Percentiles rank a stretch among this genome's conserved stretches.
Evolutionary conservation across 768 basidiomycete species (phyloP).

Genomic region (Cystobasidium ongulense): DNA sequence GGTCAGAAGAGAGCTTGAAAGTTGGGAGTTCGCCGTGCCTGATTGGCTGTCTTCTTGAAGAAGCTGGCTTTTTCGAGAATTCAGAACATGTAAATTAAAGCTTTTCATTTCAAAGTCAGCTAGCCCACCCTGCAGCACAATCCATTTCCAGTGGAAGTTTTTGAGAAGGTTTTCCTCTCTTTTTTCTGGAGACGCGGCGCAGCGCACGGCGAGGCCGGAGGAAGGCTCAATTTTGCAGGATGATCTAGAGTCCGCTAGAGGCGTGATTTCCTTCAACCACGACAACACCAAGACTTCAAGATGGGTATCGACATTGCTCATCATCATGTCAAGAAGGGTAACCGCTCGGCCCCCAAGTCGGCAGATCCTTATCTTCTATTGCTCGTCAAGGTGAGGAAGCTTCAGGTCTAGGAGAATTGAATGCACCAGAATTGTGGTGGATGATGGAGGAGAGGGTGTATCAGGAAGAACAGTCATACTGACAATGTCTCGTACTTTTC

Average conservation of each 20-base stretch:
- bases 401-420: background rate
- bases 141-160: too few species aligned
- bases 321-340: conserved; percentile 99
- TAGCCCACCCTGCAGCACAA: too few species aligned
- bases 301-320: conserved; percentile 40
- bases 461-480: too few species aligned
- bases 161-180: background rate
- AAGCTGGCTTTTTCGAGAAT: too few species aligned
- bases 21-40: too few species aligned
- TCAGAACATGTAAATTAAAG: too few species aligned
- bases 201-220: too few species aligned
- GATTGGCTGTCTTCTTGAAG: too few species aligned
- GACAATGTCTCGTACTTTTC: background rate
- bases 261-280: background rate
- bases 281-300: background rate
- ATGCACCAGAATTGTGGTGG: background rate
- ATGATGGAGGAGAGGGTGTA: background rate
- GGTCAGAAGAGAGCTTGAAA: too few species aligned
- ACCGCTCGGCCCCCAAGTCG: conserved; percentile 88
- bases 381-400: conserved; percentile 84
- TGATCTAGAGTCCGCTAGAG: background rate
- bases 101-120: too few species aligned
- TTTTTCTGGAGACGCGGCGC: too few species aligned
- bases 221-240: background rate
- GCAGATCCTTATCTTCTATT: conserved; percentile 98